These are phyloP conservation scores for Cymbomonas tetramitiformis DNA, from an alignment of 139 green algal species.

Conservation along the genomic window DNA sequence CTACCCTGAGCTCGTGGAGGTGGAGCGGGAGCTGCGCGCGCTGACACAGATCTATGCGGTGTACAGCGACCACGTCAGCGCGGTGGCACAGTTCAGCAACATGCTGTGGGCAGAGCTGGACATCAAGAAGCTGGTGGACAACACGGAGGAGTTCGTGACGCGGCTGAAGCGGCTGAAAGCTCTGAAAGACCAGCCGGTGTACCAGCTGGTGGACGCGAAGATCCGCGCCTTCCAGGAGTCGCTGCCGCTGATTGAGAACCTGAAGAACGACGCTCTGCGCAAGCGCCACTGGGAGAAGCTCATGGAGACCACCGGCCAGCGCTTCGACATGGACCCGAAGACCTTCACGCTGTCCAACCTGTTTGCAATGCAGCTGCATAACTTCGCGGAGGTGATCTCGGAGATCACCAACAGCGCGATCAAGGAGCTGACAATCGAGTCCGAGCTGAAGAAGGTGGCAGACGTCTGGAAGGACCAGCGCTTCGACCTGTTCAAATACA, in stretches of 20 bases:
- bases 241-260: slow-evolving; percentile 65
- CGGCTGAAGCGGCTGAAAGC: slow-evolving; percentile 41
- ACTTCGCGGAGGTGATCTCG: slow-evolving; percentile 49
- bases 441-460: slow-evolving; percentile 60
- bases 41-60: slow-evolving; percentile 54
- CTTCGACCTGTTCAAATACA: slow-evolving; percentile 64
- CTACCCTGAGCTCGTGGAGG: slow-evolving; percentile 48
- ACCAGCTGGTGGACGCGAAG: slow-evolving; percentile 44
- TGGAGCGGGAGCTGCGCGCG: slow-evolving; percentile 50
- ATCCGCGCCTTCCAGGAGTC: slow-evolving; percentile 59
- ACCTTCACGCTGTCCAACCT: slow-evolving; percentile 68
- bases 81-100: slow-evolving; percentile 38
- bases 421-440: slow-evolving; percentile 79
- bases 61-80: slow-evolving; percentile 47
- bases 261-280: slow-evolving; percentile 61
- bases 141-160: slow-evolving; percentile 37
- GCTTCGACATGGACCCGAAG: slow-evolving; percentile 57
- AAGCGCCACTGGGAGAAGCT: slow-evolving; percentile 61
- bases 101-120: slow-evolving; percentile 69
- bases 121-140: slow-evolving; percentile 46
- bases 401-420: slow-evolving; percentile 51
- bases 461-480: slow-evolving; percentile 61
- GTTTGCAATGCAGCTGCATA: slow-evolving; percentile 60
- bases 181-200: slow-evolving; percentile 46
- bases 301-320: slow-evolving; percentile 55